Evolutionary conservation across 2,329 filamentous ascomycete genomes (phyloP).

Genomic region (Cephalotrichum gorgonifer): DNA sequence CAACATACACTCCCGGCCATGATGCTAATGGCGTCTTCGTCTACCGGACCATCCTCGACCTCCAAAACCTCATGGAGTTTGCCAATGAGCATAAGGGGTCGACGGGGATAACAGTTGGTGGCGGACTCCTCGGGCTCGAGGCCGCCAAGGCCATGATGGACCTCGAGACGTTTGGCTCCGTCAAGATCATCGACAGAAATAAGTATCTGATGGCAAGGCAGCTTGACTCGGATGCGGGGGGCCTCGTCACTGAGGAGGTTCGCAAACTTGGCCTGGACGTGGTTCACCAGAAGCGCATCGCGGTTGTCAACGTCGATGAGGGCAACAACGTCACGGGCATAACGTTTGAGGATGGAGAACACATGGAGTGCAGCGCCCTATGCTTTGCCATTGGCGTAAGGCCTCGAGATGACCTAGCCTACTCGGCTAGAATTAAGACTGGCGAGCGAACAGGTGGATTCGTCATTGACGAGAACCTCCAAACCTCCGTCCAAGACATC

Average conservation of each 20-base stretch:
- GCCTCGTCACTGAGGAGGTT: slow-evolving; percentile 75
- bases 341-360: slow-evolving; percentile 69
- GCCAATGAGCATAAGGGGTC: slow-evolving; percentile 56
- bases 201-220: slow-evolving; percentile 76
- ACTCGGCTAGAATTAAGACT: slow-evolving; percentile 58
- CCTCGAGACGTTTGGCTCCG: slow-evolving; percentile 59
- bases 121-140: slow-evolving; percentile 75
- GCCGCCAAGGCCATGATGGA: slow-evolving; percentile 91
- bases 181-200: slow-evolving; percentile 74
- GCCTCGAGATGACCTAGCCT: slow-evolving; percentile 67
- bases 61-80: slow-evolving; percentile 67
- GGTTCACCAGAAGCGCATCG: slow-evolving; percentile 65
- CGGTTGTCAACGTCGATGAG: slow-evolving; percentile 57
- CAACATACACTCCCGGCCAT: slow-evolving; percentile 59
- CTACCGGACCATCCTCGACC: slow-evolving; percentile 75
- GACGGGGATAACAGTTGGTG: slow-evolving; percentile 69
- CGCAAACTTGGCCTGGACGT: slow-evolving; percentile 69
- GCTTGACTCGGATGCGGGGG: slow-evolving; percentile 70
- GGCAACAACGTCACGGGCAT: slow-evolving; percentile 62
- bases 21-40: slow-evolving; percentile 80
- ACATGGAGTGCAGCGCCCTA: slow-evolving; percentile 67
- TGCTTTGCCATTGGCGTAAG: slow-evolving; percentile 87
- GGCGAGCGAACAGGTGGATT: slow-evolving; percentile 67
- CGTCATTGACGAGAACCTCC: slow-evolving; percentile 55
- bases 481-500: slow-evolving; percentile 60